Conservation (phyloP, 495 filamentous ascomycete species). For the Aspergillus steynii region DNA sequence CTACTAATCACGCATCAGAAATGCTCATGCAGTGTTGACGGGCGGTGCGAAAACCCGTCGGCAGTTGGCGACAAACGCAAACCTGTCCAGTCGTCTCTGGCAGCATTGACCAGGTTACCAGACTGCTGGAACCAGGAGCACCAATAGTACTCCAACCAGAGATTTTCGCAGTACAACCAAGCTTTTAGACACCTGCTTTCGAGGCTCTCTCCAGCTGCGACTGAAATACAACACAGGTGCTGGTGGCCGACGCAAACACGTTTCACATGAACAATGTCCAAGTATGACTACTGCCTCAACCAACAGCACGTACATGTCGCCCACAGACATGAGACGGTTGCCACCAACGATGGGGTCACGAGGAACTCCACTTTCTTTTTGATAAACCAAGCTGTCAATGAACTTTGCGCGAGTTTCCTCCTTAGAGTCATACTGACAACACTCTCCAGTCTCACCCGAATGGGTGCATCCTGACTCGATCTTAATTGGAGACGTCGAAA, state of each 20-base stretch:
- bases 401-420: no score
- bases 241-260: neutral
- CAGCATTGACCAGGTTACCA: neutral
- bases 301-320: neutral
- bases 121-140: neutral
- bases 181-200: neutral
- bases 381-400: no score
- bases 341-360: no score
- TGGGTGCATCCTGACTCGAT: neutral
- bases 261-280: neutral
- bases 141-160: neutral
- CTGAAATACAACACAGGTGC: neutral
- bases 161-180: neutral
- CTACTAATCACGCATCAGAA: neutral
- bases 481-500: neutral
- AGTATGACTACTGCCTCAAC: neutral
- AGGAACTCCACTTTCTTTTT: no score
- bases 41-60: neutral
- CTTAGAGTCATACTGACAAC: neutral
- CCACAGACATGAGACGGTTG: neutral
- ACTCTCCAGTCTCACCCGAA: neutral
- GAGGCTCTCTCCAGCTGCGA: neutral
- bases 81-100: neutral
- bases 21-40: neutral
- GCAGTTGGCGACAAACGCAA: neutral